Base-by-base conservation (phyloP, 305 asterid genomes). In the Fraxinus paxiana region DNA sequence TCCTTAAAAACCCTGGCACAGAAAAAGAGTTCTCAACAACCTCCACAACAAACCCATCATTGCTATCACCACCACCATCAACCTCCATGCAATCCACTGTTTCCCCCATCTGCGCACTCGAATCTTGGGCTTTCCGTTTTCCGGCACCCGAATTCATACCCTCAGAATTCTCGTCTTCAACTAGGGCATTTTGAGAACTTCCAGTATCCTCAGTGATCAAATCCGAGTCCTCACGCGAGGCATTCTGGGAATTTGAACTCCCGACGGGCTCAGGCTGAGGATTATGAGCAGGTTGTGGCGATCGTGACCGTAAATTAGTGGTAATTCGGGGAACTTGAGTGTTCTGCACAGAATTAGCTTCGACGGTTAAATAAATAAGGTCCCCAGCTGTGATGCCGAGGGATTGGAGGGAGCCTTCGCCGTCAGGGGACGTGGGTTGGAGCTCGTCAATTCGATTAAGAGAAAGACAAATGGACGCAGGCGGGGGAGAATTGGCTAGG, bases 1-100 rank as follows among this genome's bases (percentile, higher is more conserved):
- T 92, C 88, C 96, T 87, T 77, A 96, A 82, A 82, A 92, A 96
- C 22, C 95, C 97, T 18, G 98, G 97, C 46, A 91, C 94, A 0
- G 97, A 90, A 72, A 91, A 91, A 10, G 94, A 88, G 54, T 86
- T 84, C 33, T 84, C 88, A 13, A 61, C 82, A 35, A 63, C 84
- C 43, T 72, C 88, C 63, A 38, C 48, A 1, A 79, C 77, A 51
- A 43, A 31, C 18, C 72, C 90, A 38, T 77, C 87, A 12, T 48
- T 13, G 4, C 30, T 75, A 18, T 69, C 89, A 46, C 5, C 83
- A 38, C 65, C 85, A 9, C 24, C 86, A 63, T 84, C 89, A 76
- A 84, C 81, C 67, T 90, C 90, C 92, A 90, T 87, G 4, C 20
- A 38, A 30, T 75, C 83, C 76, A 71, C 67, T 43, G 65, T 20